Evolutionary conservation across 2,329 filamentous ascomycete species (phyloP).

Genomic region (Corniculantispora saksenae): DNA sequence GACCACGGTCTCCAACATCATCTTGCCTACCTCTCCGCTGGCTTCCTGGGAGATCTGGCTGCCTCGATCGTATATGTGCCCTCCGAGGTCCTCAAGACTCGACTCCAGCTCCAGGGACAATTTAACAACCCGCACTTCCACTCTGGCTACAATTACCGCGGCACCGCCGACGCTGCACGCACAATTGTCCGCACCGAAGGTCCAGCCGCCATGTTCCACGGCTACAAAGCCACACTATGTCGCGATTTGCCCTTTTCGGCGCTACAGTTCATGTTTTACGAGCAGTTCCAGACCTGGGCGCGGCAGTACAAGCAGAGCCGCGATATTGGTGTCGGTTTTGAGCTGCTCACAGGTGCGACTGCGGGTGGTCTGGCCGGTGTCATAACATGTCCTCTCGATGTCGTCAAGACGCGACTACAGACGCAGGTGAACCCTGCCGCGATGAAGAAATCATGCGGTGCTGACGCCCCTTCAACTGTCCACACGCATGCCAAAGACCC

Average conservation of each 20-base stretch:
- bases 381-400: constrained; percentile 92
- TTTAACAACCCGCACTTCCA: constrained; percentile 93
- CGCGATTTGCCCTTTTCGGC: constrained; percentile 95
- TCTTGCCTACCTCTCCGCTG: constrained; percentile 81
- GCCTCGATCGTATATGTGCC: constrained; percentile 94
- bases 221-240: constrained; percentile 95
- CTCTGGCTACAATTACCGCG: constrained; percentile 94
- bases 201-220: constrained; percentile 82
- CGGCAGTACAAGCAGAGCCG: constrained; percentile 74
- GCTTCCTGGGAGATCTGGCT: constrained; percentile 89
- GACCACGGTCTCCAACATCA: constrained; percentile 81
- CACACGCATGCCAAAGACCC: constrained; percentile 33
- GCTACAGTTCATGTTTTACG: constrained; percentile 96
- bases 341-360: constrained; percentile 84
- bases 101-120: constrained; percentile 89
- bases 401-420: constrained; percentile 95
- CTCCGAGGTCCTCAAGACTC: constrained; percentile 96
- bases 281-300: constrained; percentile 85
- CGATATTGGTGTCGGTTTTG: constrained; percentile 82
- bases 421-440: constrained; percentile 68
- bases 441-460: constrained; percentile 24
- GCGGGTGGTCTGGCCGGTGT: constrained; percentile 92
- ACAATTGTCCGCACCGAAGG: constrained; percentile 86
- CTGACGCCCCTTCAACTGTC: constrained; percentile 21
- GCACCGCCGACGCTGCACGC: constrained; percentile 77